Conservation (phyloP, 495 filamentous ascomycete species). For the Neurospora sp. region DNA sequence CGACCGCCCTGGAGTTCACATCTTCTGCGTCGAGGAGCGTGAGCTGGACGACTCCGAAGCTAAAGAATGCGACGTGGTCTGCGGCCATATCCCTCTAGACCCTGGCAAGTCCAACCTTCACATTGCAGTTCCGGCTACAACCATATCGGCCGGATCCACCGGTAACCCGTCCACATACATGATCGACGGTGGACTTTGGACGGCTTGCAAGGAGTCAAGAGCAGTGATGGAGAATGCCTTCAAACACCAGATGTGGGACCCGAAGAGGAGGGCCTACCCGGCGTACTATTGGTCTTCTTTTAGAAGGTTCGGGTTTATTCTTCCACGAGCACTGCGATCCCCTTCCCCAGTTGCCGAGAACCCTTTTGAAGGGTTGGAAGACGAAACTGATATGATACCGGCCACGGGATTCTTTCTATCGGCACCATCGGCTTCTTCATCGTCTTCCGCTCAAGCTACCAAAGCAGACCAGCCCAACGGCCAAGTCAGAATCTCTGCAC, state of each 20-base stretch:
- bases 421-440: background rate
- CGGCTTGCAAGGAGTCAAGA: background rate
- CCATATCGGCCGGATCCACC: background rate
- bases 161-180: background rate
- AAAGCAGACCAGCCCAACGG: background rate
- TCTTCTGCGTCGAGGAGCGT: background rate
- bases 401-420: background rate
- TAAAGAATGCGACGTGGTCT: background rate
- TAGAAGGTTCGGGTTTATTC: background rate
- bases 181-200: background rate
- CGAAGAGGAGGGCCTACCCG: background rate
- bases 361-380: background rate
- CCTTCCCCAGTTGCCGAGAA: background rate
- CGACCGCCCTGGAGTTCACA: background rate
- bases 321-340: background rate
- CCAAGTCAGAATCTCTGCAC: background rate
- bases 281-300: background rate
- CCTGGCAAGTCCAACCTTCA: background rate
- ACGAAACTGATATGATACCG: background rate
- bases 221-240: background rate
- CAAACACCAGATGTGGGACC: background rate
- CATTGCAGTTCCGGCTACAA: background rate
- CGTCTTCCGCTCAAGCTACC: background rate
- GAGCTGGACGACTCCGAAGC: background rate
- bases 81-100: background rate